These are phyloP conservation scores for Termitomyces sp. DNA, from an alignment of 768 basidiomycete genomes.

Conservation along the genomic window DNA sequence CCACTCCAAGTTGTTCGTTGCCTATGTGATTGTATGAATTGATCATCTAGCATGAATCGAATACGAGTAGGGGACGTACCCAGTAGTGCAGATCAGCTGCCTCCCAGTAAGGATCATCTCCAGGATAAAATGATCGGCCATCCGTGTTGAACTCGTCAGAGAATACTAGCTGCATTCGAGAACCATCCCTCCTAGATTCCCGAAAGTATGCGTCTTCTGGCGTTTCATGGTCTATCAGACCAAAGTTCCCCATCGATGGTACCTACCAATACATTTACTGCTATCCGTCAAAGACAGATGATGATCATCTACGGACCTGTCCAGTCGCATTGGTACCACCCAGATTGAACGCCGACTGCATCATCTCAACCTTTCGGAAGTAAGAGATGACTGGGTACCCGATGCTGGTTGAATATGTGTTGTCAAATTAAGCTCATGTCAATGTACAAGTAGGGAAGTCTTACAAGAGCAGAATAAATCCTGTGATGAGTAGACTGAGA, in stretches of 20 bases:
- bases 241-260: constrained; percentile 59
- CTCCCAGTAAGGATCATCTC: constrained; percentile 87
- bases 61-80: constrained; percentile 32
- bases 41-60: not conserved
- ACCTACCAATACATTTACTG: constrained; percentile 40
- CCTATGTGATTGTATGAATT: constrained; percentile 21
- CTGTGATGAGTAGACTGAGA: constrained; percentile 49
- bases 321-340: constrained; percentile 67
- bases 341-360: constrained; percentile 28
- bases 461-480: constrained; percentile 59
- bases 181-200: constrained; percentile 58
- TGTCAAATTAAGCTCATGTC: not conserved
- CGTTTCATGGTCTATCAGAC: constrained; percentile 59
- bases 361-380: constrained; percentile 1
- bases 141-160: constrained; percentile 81
- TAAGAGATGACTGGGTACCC: constrained; percentile 47
- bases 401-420: constrained; percentile 28
- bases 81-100: constrained; percentile 79
- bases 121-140: constrained; percentile 76
- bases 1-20: constrained; percentile 81
- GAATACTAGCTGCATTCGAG: constrained; percentile 60
- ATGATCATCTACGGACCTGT: constrained; percentile 38
- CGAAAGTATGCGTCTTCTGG: constrained; percentile 55
- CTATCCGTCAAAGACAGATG: constrained; percentile 18
- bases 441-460: constrained; percentile 19